Evolutionary conservation across 345 rosid genomes (phyloP).

Genomic region (Euphorbia peplus): DNA sequence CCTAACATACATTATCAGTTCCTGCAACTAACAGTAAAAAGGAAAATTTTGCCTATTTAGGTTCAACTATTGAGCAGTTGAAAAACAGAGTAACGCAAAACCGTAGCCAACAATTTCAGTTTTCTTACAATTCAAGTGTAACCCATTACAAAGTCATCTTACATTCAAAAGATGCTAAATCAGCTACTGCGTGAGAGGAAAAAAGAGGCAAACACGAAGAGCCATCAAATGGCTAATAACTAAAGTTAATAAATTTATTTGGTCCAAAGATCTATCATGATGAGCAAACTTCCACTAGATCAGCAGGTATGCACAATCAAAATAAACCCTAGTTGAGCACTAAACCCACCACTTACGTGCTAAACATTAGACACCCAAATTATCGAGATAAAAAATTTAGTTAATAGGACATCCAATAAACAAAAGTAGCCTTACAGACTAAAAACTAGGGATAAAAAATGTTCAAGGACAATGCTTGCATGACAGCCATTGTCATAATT

Average conservation of each 20-base stretch:
- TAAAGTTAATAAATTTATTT: background rate
- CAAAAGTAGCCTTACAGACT: background rate
- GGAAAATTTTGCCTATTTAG: too few relatives aligned
- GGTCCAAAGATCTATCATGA: background rate
- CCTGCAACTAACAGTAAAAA: too few relatives aligned
- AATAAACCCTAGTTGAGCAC: background rate
- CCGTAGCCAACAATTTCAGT: too few relatives aligned
- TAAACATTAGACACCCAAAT: background rate
- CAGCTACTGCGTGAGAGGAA: background rate
- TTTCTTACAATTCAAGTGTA: too few relatives aligned
- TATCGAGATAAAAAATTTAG: background rate
- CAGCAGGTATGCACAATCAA: background rate
- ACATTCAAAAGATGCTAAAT: background rate
- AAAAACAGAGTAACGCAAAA: too few relatives aligned
- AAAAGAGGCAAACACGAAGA: too few relatives aligned
- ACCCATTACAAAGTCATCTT: background rate
- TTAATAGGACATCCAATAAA: background rate
- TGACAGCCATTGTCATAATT: background rate
- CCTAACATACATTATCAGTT: too few relatives aligned
- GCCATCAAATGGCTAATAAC: background rate
- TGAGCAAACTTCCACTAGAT: background rate
- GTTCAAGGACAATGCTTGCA: background rate
- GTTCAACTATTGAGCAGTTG: too few relatives aligned
- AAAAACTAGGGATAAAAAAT: background rate
- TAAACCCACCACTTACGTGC: background rate